Conservation (phyloP, 129 eudicot genomes). For the Gnaphalium uliginosum region DNA sequence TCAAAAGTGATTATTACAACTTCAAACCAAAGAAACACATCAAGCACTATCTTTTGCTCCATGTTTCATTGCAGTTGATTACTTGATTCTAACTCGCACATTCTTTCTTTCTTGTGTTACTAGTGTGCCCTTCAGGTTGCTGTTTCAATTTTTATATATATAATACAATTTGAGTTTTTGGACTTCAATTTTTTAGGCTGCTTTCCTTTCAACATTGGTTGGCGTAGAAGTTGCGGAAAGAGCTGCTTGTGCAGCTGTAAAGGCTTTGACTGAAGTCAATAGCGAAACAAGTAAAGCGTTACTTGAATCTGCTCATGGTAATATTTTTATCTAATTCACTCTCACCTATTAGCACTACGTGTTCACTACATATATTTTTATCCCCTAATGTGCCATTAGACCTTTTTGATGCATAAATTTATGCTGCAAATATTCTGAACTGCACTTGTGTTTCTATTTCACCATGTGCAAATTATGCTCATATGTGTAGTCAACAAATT, state of each 20-base stretch:
- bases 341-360: not conserved
- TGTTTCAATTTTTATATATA: not conserved
- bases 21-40: not conserved
- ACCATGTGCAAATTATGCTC: slow-evolving; percentile 10
- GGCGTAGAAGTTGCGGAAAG: slow-evolving; percentile 92
- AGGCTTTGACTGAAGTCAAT: slow-evolving; percentile 55
- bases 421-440: not conserved
- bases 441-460: not conserved
- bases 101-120: not conserved
- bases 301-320: slow-evolving; percentile 47
- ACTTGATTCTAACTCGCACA: not conserved
- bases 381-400: not conserved
- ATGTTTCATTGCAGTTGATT: not conserved
- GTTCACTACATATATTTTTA: slow-evolving; percentile 6
- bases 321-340: not conserved
- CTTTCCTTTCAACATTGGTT: slow-evolving; percentile 83
- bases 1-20: not conserved
- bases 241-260: slow-evolving; percentile 82
- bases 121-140: slow-evolving; percentile 12
- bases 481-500: not conserved
- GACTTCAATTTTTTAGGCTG: slow-evolving; percentile 54
- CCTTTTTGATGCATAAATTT: not conserved
- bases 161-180: slow-evolving; percentile 15
- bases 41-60: not conserved
- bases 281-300: slow-evolving; percentile 36